phyloP scores from a whole-genome alignment of 164 flowering plant genomes.

The Brasenia schreberi region DNA sequence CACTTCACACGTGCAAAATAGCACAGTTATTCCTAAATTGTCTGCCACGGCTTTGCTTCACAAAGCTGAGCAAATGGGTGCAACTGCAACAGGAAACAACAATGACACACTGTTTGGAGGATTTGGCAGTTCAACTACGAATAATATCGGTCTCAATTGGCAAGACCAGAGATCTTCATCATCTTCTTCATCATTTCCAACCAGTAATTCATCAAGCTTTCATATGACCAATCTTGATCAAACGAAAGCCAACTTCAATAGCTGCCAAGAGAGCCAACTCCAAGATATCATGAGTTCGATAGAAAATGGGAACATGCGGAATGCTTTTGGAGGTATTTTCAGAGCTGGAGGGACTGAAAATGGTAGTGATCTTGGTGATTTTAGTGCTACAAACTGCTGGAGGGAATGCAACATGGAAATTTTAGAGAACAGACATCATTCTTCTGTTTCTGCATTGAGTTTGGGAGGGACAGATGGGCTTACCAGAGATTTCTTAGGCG shows the following conservation, averaged over 20 bases:
- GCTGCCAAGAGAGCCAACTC: slow-evolving; percentile 15
- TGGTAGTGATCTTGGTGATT: background rate
- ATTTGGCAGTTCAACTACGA: slow-evolving; percentile 23
- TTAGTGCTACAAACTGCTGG: background rate
- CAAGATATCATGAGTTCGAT: slow-evolving; percentile 49
- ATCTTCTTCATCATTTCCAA: background rate
- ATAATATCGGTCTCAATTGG: background rate
- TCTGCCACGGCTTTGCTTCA: slow-evolving; percentile 87
- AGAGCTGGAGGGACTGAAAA: slow-evolving; percentile 12
- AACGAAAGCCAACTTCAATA: slow-evolving; percentile 7
- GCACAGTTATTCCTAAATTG: slow-evolving; percentile 33
- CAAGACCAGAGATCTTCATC: background rate
- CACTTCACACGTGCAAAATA: slow-evolving; percentile 5
- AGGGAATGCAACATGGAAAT: too few relatives aligned
- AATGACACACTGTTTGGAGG: slow-evolving; percentile 29
- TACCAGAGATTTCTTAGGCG: slow-evolving; percentile 72
- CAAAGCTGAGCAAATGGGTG: slow-evolving; percentile 74
- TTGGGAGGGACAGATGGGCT: slow-evolving; percentile 37
- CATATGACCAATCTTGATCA: background rate
- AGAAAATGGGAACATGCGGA: slow-evolving; percentile 1
- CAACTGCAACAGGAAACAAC: slow-evolving; percentile 40
- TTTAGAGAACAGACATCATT: background rate
- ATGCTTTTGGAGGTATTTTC: slow-evolving; percentile 4
- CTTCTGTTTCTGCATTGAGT: background rate
- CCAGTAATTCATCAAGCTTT: background rate